Conservation (phyloP, 345 rosid genomes). For the Psidium guajava region DNA sequence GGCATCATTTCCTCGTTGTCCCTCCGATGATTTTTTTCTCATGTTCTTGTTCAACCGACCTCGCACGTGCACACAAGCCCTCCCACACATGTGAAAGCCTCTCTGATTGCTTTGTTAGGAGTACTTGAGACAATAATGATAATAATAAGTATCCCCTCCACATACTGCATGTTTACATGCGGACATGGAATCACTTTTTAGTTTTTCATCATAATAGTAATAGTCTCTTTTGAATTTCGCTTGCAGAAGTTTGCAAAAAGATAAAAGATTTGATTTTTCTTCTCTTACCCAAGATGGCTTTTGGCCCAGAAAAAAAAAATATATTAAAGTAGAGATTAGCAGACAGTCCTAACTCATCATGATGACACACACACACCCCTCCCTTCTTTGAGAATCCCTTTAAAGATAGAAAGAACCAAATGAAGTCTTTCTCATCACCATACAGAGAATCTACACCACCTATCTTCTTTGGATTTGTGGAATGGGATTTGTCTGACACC, state of each 20-base stretch:
- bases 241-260: neutral
- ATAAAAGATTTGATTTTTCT: neutral
- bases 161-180: conserved; percentile 2
- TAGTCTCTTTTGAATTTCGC: neutral
- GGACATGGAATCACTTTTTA: conserved; percentile 29
- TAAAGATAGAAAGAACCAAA: neutral
- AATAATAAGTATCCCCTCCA: neutral
- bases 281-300: neutral
- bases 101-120: neutral
- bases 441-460: neutral
- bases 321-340: neutral
- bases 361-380: neutral
- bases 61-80: neutral
- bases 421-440: neutral
- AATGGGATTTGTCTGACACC: conserved; percentile 6
- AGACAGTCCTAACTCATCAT: conserved; percentile 17
- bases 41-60: neutral
- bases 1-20: conserved; percentile 20
- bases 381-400: neutral
- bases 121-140: neutral
- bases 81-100: neutral
- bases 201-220: neutral
- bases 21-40: neutral
- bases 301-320: neutral
- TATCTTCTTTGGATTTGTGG: conserved; percentile 5